Conservation (phyloP, 768 basidiomycete genomes). For the Calocybe cyanea region DNA sequence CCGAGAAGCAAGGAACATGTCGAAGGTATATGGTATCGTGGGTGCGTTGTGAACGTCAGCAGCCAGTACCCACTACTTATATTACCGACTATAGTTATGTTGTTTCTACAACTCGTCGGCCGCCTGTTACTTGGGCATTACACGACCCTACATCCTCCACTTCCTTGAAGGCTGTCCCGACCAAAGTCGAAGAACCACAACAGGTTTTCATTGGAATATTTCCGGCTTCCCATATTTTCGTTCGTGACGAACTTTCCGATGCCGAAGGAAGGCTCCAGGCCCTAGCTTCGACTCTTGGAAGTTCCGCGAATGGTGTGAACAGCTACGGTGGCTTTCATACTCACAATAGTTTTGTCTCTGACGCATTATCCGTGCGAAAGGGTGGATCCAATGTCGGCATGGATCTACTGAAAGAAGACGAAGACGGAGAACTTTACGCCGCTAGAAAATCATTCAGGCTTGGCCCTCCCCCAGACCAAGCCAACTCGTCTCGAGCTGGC, state of each 20-base stretch:
- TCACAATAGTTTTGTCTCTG: conserved; percentile 39
- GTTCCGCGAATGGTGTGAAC: conserved; percentile 21
- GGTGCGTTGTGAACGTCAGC: conserved; percentile 47
- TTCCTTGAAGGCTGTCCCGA: conserved; percentile 37
- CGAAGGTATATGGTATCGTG: conserved; percentile 89
- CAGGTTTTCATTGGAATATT: conserved; percentile 95
- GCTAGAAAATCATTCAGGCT: conserved; percentile 65
- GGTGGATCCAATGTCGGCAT: conserved; percentile 43
- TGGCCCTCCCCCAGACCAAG: conserved; percentile 71
- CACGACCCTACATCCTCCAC: conserved; percentile 55
- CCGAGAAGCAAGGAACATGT: conserved; percentile 63
- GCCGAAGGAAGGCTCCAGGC: conserved; percentile 84
- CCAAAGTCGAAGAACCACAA: conserved; percentile 71
- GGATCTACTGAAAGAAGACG: conserved; percentile 60
- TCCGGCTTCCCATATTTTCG: conserved; percentile 82
- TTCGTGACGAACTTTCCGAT: conserved; percentile 83
- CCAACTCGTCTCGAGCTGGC: conserved; percentile 67
- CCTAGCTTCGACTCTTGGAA: conserved; percentile 54
- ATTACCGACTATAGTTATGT: conserved; percentile 58
- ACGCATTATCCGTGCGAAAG: conserved; percentile 46
- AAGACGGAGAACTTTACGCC: conserved; percentile 44
- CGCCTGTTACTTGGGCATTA: conserved; percentile 63
- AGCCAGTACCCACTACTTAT: conserved; percentile 6
- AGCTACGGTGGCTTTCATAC: conserved; percentile 25
- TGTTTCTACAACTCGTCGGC: conserved; percentile 74